Base-by-base conservation (phyloP, 495 filamentous ascomycete genomes). In the Podospora pseudoanserina region DNA sequence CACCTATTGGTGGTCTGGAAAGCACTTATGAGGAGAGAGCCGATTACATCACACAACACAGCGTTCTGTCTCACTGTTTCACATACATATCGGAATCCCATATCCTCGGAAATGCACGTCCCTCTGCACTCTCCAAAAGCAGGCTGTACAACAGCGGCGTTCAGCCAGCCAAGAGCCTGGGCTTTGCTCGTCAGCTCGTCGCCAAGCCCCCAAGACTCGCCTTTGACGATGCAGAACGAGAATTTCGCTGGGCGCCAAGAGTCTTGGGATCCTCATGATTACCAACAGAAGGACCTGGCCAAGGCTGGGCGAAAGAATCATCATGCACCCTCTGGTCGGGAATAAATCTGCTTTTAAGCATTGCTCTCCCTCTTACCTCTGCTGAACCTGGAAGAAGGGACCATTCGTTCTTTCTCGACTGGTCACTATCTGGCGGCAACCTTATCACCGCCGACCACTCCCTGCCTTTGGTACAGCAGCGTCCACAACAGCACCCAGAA, bases 251-350 rank as follows among this genome's bases (percentile, higher is more conserved):
- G 20, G 16, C 30, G 61, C 61, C 61, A 63, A 63, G 61, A 63
- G 61, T 63, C 61, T 63, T 63, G 61, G 61, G 61, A 32, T 28
- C 28, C 18, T 63, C 61, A 63, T 23, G 61, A 63, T 63, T 34
- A 63, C 61, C 61, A 63, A 63, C 61, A 32, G 27, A 63, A 44
- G 61, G 59, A 30, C 61, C 32, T 11, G 39, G 39, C 39, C 39
- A 49, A 49, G 39, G 39, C 39, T 49, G 39, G 39, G 39, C 39
- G 13, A 18, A 49, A 49, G 39, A 49, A 49, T 49, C 39, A 49
- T 49, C 39, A 49, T 49, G 39, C 39, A 49, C 39, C 13, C 39
- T 49, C 13, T 49, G 39, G 39, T 49, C 39, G 39, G 39, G 39
- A 49, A 49, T 18, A 18, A 49, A 13, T 49, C 13, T 49, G 39